Conservation (phyloP, 768 basidiomycete species). For the Strobilomyces echinocephalus region DNA sequence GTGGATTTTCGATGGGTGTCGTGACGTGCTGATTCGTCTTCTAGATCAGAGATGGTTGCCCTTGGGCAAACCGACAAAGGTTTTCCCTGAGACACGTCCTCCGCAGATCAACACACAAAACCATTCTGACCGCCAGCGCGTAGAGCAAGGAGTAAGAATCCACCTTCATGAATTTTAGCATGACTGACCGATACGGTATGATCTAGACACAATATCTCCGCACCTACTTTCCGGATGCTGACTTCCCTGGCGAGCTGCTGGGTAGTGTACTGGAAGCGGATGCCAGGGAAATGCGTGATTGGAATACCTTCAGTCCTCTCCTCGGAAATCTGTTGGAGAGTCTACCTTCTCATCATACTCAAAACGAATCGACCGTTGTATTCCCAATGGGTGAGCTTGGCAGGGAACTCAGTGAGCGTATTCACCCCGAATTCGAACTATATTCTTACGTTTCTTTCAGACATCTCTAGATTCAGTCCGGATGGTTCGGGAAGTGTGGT, state of each 20-base stretch:
- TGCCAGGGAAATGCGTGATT: conserved; percentile 29
- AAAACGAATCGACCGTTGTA: conserved; percentile 33
- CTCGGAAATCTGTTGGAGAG: conserved; percentile 50
- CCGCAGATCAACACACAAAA: conserved; percentile 28
- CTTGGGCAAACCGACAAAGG: conserved; percentile 32
- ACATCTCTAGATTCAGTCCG: conserved; percentile 42
- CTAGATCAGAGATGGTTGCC: conserved; percentile 32
- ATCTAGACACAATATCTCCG: conserved; percentile 67
- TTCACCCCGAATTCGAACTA: not conserved
- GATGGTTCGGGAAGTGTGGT: conserved; percentile 13
- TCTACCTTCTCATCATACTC: conserved; percentile 27
- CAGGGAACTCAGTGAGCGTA: conserved; percentile 55
- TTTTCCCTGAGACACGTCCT: conserved; percentile 59
- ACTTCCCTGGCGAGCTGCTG: conserved; percentile 67
- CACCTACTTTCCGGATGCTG: conserved; percentile 66
- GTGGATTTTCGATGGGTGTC: not conserved
- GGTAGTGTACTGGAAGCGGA: conserved; percentile 51
- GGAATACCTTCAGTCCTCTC: conserved; percentile 51
- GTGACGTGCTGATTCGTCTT: conserved; percentile 4
- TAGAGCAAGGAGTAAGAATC: conserved; percentile 60
- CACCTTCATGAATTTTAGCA: not conserved
- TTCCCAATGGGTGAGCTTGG: conserved; percentile 65
- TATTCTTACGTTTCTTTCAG: conserved; percentile 31
- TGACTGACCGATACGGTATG: not conserved
- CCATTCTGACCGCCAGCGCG: conserved; percentile 41